A percentile compares a stretch with the other conserved stretches of the same genome.
Evolutionary conservation across 805 yeast genomes (phyloP).

Genomic region (Saccharomyces paradoxus): DNA sequence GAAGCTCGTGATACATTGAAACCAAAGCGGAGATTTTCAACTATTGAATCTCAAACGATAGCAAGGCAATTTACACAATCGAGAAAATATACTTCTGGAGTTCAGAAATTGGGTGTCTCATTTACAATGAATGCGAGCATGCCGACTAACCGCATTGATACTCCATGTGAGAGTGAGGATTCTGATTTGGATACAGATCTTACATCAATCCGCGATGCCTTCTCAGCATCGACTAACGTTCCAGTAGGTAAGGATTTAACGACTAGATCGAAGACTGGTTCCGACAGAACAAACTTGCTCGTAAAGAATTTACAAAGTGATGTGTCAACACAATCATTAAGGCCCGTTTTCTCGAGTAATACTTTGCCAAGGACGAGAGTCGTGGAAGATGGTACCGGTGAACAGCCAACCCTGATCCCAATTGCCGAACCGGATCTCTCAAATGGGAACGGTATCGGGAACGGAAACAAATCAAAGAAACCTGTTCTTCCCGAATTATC

Average conservation of each 20-base stretch:
- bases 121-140: conserved; percentile 64
- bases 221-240: conserved; percentile 8
- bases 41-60: conserved; percentile 20
- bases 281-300: conserved; percentile 4
- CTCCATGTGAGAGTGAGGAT: conserved; percentile 24
- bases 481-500: conserved; percentile 23
- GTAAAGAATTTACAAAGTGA: conserved; percentile 1
- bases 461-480: conserved; percentile 6
- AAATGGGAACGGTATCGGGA: conserved; percentile 1
- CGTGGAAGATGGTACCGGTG: conserved; percentile 60
- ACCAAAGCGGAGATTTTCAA: conserved; percentile 26
- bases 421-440: conserved; percentile 30
- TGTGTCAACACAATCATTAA: conserved; percentile 14
- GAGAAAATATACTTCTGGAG: conserved; percentile 43
- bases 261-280: neutral
- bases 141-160: conserved; percentile 29
- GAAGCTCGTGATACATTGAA: conserved; percentile 42
- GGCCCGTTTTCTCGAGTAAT: conserved; percentile 63
- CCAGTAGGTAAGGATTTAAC: conserved; percentile 5
- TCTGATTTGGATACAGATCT: conserved; percentile 28
- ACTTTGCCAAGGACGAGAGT: conserved; percentile 63
- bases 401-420: conserved; percentile 56
- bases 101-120: conserved; percentile 72
- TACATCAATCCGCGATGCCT: conserved; percentile 8
- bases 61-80: conserved; percentile 18